phyloP scores from a whole-genome alignment of 768 basidiomycete species.

The Suillus hirtellus region DNA sequence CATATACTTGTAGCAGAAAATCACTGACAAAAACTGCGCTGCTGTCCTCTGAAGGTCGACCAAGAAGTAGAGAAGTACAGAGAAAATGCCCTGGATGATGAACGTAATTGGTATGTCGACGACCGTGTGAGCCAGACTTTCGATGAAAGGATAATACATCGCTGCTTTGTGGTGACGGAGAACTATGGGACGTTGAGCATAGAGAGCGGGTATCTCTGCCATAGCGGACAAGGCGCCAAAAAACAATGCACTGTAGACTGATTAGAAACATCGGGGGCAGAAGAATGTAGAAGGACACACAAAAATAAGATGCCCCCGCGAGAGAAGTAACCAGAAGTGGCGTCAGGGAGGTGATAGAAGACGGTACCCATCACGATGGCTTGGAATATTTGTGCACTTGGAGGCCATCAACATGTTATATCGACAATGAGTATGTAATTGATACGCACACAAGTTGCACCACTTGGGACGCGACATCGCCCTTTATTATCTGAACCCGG shows the following conservation, averaged over 20 bases:
- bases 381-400: slow-evolving; percentile 41
- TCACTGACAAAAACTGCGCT: slow-evolving; percentile 65
- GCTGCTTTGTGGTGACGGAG: slow-evolving; percentile 44
- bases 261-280: slow-evolving; percentile 13
- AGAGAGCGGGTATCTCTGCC: slow-evolving; percentile 57
- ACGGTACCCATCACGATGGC: slow-evolving; percentile 40
- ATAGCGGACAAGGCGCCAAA: slow-evolving; percentile 59
- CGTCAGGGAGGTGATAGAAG: slow-evolving; percentile 44
- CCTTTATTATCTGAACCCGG: slow-evolving; percentile 47
- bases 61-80: slow-evolving; percentile 57
- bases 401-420: background rate
- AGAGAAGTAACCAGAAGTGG: slow-evolving; percentile 42
- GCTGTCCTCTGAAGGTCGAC: slow-evolving; percentile 55
- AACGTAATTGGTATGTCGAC: slow-evolving; percentile 49
- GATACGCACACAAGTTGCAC: slow-evolving; percentile 27
- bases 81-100: slow-evolving; percentile 34
- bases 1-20: slow-evolving; percentile 21
- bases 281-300: slow-evolving; percentile 35
- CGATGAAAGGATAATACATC: slow-evolving; percentile 53
- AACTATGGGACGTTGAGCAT: slow-evolving; percentile 45
- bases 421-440: slow-evolving; percentile 19
- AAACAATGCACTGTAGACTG: slow-evolving; percentile 47
- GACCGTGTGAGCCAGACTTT: slow-evolving; percentile 45
- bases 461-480: slow-evolving; percentile 37
- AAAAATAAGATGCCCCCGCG: slow-evolving; percentile 87